These are phyloP conservation scores for Cryptococcus amylolentus DNA, from an alignment of 1,284 basidiomycete genomes.

Conservation along the genomic window DNA sequence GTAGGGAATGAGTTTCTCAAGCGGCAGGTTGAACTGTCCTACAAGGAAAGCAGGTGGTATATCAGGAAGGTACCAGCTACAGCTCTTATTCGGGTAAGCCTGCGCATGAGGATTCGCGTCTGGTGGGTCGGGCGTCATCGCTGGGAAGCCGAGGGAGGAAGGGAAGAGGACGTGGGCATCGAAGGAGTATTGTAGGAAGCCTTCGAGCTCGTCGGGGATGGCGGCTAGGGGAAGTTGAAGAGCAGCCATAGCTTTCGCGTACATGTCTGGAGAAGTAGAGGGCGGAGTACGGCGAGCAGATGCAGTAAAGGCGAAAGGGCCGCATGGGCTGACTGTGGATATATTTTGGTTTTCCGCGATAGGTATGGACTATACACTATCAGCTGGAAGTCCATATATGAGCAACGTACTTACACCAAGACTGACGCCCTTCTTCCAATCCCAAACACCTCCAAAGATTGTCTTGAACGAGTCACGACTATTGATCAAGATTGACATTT, in stretches of 20 bases:
- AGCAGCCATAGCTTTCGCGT: too few relatives aligned
- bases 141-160: background rate
- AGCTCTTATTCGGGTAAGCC: background rate
- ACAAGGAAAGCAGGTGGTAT: background rate
- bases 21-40: background rate
- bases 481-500: background rate
- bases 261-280: background rate
- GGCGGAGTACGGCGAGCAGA: background rate
- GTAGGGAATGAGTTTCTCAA: background rate
- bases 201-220: background rate
- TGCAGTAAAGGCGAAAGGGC: background rate
- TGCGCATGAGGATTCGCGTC: background rate
- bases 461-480: background rate
- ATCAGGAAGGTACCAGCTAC: background rate
- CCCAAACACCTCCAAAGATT: background rate
- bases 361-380: background rate
- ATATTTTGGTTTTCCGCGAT: background rate
- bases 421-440: constrained; percentile 7
- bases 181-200: background rate
- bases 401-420: constrained; percentile 2
- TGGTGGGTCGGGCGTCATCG: background rate
- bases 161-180: background rate
- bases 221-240: too few relatives aligned
- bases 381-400: too few relatives aligned
- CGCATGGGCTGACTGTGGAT: background rate